Base-by-base conservation (phyloP, 768 basidiomycete species). In the Kwoniella dendrophila region DNA sequence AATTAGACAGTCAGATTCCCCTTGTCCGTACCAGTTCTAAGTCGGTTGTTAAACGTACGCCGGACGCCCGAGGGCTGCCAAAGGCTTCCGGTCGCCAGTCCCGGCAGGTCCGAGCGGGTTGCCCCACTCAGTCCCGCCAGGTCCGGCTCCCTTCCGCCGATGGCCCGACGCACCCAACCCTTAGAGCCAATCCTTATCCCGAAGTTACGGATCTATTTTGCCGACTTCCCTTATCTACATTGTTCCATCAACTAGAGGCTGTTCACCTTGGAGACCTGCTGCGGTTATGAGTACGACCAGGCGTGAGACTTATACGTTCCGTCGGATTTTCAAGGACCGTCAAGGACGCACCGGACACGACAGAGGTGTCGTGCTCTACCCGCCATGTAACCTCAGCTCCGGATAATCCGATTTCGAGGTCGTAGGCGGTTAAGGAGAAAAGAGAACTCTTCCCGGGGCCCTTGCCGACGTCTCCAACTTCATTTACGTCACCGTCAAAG, bases 1-100 rank as follows among this genome's bases (percentile, higher is more conserved):
- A 86, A 86, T 87, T 86, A 86, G 85, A 86, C 86, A 86, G 86
- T 86, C 86, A 85, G 85, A 87, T 87, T 86, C 86, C 86, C 86
- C 86, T 85, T 85, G 86, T 86, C 86, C 85, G 84, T 84, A 84
- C 86, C 85, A 86, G 85, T 86, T 86, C 86, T 86, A 84, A 86
- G 83, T 86, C 72, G 81, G 81, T 85, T 83, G 84, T 86, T 86
- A 85, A 86, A 72, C 81, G 82, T 83, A n/a, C 83, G 76, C 84
- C 83, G 79, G 84, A 86, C 82, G 83, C 83, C 83, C 82, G 79
- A 81, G 79, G 77, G 83, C 84, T 84, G 83, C 83, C 82, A 82
- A 83, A 83, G 78, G 66, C 81, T 72, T 83, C 80, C 80, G 80
- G 78, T 45, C 64, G 79, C 63, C 71, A 77, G 81, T 80, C 83